A percentile compares a stretch with the other conserved stretches of the same genome.
These are phyloP conservation scores for Tolypocladium pustulatum DNA, from an alignment of 2,329 filamentous ascomycete species.

Conservation along the genomic window DNA sequence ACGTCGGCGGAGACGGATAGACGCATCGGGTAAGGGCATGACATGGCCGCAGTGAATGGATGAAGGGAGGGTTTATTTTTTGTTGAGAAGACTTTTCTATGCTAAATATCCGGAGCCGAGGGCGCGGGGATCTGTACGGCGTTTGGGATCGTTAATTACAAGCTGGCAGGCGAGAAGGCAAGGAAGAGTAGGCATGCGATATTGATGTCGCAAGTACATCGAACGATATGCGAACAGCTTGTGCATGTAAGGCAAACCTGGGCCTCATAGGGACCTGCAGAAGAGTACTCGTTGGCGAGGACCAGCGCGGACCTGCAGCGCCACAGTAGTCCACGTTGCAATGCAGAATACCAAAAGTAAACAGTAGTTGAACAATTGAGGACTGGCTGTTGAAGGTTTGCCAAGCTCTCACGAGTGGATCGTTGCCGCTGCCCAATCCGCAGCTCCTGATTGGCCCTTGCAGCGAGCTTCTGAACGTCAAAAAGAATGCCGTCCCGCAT, in stretches of 20 bases:
- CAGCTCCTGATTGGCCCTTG: neutral
- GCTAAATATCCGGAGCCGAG: neutral
- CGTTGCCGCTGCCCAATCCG: neutral
- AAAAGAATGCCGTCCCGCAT: neutral
- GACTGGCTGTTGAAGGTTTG: neutral
- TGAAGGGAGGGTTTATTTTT: neutral
- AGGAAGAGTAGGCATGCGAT: neutral
- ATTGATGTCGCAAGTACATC: neutral
- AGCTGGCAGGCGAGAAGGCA: neutral
- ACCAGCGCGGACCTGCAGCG: neutral
- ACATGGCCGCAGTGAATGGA: neutral
- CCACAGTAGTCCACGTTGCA: neutral
- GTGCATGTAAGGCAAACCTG: too few relatives aligned
- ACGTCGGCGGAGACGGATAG: conserved; percentile 44
- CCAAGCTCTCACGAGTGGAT: neutral
- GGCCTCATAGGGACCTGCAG: too few relatives aligned
- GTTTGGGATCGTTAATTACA: neutral
- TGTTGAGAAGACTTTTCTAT: neutral
- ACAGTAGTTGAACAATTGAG: too few relatives aligned
- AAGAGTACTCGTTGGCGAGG: too few relatives aligned
- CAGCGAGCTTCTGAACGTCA: neutral
- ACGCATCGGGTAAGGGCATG: conserved; percentile 27
- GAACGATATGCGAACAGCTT: too few relatives aligned
- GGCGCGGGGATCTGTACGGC: neutral
- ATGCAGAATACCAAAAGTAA: neutral